Conservation (phyloP, 139 green algal species). For the Micromonas pusilla region DNA sequence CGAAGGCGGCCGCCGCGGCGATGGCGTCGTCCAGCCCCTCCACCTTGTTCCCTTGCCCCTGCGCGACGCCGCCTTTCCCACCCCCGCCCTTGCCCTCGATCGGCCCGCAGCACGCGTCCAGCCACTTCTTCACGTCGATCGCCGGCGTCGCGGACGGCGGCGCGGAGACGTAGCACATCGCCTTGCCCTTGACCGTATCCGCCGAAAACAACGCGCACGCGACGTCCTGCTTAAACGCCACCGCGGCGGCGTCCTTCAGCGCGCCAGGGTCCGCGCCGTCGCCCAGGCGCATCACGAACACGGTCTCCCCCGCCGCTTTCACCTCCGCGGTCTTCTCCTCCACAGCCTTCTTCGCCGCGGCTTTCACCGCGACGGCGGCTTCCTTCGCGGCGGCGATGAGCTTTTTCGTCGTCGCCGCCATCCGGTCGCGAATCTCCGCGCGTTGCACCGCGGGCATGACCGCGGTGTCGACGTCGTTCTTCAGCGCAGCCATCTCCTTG, state of each 20-base stretch:
- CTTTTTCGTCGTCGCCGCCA: slow-evolving; percentile 59
- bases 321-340: slow-evolving; percentile 34
- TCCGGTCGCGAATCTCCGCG: slow-evolving; percentile 53
- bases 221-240: slow-evolving; percentile 34
- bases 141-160: slow-evolving; percentile 44
- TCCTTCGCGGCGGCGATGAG: slow-evolving; percentile 39
- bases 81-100: slow-evolving; percentile 90
- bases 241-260: slow-evolving; percentile 41
- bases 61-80: slow-evolving; percentile 54
- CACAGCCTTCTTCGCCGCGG: slow-evolving; percentile 17
- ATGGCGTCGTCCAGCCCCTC: background rate
- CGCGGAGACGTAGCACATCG: slow-evolving; percentile 60
- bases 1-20: slow-evolving; percentile 5
- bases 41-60: slow-evolving; percentile 54
- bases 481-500: slow-evolving; percentile 47
- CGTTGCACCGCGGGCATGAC: slow-evolving; percentile 69
- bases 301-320: slow-evolving; percentile 26
- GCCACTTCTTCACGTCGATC: slow-evolving; percentile 71
- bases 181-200: slow-evolving; percentile 65
- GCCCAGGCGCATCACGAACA: slow-evolving; percentile 39
- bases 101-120: slow-evolving; percentile 43
- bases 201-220: slow-evolving; percentile 57
- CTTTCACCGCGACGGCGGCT: slow-evolving; percentile 18
- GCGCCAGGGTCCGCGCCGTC: slow-evolving; percentile 67
- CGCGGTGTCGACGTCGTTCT: slow-evolving; percentile 49